Percentiles rank a stretch among this genome's conserved stretches.
phyloP scores from a whole-genome alignment of 2,329 filamentous ascomycete genomes.

The Monosporascus sp. region DNA sequence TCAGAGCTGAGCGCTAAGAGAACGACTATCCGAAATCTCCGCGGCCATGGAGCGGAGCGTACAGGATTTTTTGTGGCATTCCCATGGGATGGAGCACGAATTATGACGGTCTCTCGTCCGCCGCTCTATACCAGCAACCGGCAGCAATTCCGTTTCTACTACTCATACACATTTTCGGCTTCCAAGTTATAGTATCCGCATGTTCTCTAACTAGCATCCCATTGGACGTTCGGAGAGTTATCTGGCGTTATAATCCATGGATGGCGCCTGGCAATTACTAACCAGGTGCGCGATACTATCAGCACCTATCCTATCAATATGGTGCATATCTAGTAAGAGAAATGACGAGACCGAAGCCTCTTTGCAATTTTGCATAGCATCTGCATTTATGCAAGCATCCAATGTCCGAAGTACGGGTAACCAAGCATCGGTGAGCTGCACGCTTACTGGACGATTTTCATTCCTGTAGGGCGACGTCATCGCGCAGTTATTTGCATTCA shows the following conservation, averaged over 20 bases:
- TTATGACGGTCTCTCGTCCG: too few relatives aligned
- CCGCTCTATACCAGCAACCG: too few relatives aligned
- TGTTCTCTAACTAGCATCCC: background rate
- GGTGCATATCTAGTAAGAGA: background rate
- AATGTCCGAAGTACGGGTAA: background rate
- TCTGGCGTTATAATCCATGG: background rate
- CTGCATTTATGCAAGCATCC: background rate
- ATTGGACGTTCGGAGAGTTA: background rate
- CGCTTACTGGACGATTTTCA: background rate
- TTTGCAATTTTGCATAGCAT: background rate
- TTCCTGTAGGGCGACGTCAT: background rate
- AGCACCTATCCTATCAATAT: background rate
- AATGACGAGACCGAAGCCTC: background rate
- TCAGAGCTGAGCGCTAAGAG: too few relatives aligned
- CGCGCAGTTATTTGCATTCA: background rate
- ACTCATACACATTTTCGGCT: background rate
- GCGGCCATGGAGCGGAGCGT: too few relatives aligned
- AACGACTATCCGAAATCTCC: too few relatives aligned
- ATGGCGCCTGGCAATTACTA: too few relatives aligned
- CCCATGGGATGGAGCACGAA: too few relatives aligned
- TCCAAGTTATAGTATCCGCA: background rate
- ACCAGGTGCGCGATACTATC: background rate
- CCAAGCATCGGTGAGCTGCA: background rate
- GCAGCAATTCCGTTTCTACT: background rate
- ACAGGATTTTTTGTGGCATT: too few relatives aligned